Base-by-base conservation (phyloP, 495 filamentous ascomycete species). In the Hypoxylon subgilvum region DNA sequence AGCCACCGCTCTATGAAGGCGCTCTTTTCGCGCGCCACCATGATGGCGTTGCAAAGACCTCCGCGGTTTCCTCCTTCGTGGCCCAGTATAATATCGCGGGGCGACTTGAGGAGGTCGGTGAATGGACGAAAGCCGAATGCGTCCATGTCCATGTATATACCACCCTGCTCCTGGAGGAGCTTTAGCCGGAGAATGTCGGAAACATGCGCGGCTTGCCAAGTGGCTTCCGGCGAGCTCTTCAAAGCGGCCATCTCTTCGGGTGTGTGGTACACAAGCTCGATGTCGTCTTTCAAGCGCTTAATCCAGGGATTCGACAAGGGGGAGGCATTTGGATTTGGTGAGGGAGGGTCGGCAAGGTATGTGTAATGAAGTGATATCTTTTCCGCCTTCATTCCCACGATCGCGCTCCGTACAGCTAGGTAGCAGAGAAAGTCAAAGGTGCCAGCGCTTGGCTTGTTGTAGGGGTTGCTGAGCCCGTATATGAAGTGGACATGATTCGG, bases 401-500 rank as follows among this genome's bases (percentile, higher is more conserved):
- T 50, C 12, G 76, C 76, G 42, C 72, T 73, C 31, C 73, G 72
- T 32, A 80, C 43, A 17, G 77, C 70, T 12, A 80, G 67, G 67
- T 79, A 80, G 57, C 59, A 69, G 38, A 79, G 65, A 53, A 80
- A 79, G 50, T 73, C 69, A 57, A 80, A 73, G 23, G 66, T 70
- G 27, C 71, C 72, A 21, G 61, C 72, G 30, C 64, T 68, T 0
- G 70, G 69, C 44, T 70, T 65, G 3, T 62, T 48, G 25, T 67
- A 69, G 10, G 74, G 74, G 52, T 75, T 75, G 39, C 70, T 71
- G 34, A 75, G 71, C 6, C 74, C 69, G 62, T 68, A 80, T 27
- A 77, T 74, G 57, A 79, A 73, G 59, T 80, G 76, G 21, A 79
- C 76, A 25, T 75, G 63, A 47, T 78, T 79, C 5, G 77, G 77